Evolutionary conservation across 345 rosid species (phyloP).

Genomic region (Mercurialis annua): DNA sequence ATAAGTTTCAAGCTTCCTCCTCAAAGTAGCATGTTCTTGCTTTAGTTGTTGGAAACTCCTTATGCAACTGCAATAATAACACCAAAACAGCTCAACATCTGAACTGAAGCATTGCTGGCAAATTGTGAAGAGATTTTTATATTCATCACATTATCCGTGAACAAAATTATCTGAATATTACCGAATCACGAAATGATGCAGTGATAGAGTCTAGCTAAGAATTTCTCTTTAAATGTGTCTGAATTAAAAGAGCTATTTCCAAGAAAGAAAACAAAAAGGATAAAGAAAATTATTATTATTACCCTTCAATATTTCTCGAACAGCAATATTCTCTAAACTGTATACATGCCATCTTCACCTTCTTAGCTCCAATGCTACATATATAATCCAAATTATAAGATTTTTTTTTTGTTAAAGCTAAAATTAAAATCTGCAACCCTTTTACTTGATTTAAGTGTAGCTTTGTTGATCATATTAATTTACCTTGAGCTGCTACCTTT

Average conservation of each 20-base stretch:
- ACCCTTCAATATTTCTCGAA: conserved; percentile 34
- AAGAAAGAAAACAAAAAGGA: neutral
- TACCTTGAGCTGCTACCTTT: conserved; percentile 53
- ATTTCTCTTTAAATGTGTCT: too few species aligned
- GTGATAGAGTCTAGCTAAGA: too few species aligned
- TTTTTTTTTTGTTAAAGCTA: too few species aligned
- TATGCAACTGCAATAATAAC: conserved; percentile 29
- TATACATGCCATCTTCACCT: conserved; percentile 29
- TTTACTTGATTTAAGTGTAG: neutral
- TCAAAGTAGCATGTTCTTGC: conserved; percentile 38
- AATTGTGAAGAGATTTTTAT: too few species aligned
- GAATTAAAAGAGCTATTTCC: too few species aligned
- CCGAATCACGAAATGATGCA: too few species aligned
- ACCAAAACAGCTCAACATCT: neutral
- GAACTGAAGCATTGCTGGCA: neutral
- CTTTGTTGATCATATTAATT: neutral
- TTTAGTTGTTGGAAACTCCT: conserved; percentile 35
- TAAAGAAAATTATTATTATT: neutral
- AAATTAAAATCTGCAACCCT: neutral
- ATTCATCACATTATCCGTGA: neutral
- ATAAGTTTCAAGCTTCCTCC: conserved; percentile 39
- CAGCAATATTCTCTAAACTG: conserved; percentile 26
- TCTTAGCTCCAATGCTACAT: conserved; percentile 44
- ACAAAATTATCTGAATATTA: too few species aligned
- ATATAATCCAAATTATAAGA: neutral